Evolutionary conservation across 192 early-diverging fungal species (phyloP).

Genomic region (Mortierella claussenii): DNA sequence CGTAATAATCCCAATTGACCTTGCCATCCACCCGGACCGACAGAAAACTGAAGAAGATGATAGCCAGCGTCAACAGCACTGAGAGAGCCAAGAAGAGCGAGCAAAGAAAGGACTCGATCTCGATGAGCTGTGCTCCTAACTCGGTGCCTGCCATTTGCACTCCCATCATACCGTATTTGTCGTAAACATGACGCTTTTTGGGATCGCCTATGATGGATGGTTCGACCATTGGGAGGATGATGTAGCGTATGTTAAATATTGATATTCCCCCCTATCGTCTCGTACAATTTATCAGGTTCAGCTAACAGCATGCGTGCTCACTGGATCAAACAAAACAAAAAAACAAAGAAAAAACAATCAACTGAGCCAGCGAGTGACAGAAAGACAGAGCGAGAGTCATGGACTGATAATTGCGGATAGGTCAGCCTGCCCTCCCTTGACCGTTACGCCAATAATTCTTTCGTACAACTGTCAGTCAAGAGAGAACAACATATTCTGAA

Average conservation of each 20-base stretch:
- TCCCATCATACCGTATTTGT: conserved; percentile 87
- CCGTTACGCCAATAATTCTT: too few relatives aligned
- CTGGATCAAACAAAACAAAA: conserved; percentile 7
- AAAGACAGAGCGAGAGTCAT: too few relatives aligned
- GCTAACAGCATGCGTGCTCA: conserved; percentile 1
- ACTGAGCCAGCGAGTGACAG: not conserved
- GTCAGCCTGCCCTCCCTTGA: too few relatives aligned
- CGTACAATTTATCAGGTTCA: not conserved
- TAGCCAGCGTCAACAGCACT: conserved; percentile 67
- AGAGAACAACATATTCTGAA: not conserved
- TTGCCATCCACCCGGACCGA: conserved; percentile 78
- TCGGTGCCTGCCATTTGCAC: conserved; percentile 79
- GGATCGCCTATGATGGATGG: conserved; percentile 77
- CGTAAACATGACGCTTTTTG: conserved; percentile 89
- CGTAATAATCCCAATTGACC: conserved; percentile 74
- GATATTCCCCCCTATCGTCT: not conserved
- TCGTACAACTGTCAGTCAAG: not conserved
- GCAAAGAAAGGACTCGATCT: conserved; percentile 73
- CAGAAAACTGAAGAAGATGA: conserved; percentile 87
- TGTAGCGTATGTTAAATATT: not conserved
- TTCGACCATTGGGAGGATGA: too few relatives aligned
- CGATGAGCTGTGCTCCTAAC: conserved; percentile 72
- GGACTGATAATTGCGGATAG: too few relatives aligned
- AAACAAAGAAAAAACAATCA: not conserved
- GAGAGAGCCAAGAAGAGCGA: conserved; percentile 65